Base-by-base conservation (phyloP, 2,329 filamentous ascomycete species). In the Aspergillus terreus region DNA sequence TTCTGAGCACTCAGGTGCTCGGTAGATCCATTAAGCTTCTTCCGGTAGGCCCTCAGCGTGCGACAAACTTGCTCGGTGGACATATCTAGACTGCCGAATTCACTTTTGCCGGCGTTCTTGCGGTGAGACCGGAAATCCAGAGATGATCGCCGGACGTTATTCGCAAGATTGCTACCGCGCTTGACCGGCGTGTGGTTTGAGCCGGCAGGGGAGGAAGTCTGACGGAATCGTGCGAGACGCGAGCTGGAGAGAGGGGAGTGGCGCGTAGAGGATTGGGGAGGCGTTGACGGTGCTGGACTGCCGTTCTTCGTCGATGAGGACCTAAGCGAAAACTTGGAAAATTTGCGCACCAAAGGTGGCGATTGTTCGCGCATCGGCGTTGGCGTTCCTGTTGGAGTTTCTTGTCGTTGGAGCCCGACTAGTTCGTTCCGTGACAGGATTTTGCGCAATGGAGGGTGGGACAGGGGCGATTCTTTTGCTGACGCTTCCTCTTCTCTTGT, bases 381-480 rank as follows among this genome's bases (percentile, higher is more conserved):
- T 12, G 73, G 69, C 4, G 71, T 74, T 14, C 67, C 65, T n/a
- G 69, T 61, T 4, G 76, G 71, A 19, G 68, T 70, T n/a, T 76
- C 74, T 15, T 76, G 73, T 48, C 77, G 74, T 56, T 81, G 78
- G 48, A 95, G 92, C 54, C 92, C 89, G 7, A 90, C 88, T 38
- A 97, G 76, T 63, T 97, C 92, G 0, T 87, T 86, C 61, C 88
- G 90, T 1, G 92, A 96, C 30, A 97, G 77, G 7, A 99, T 88
- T 50, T 89, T 87, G 48, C 94, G 82, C 32, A 97, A 74, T 4
- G 92, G 92, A 33, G 87, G 88, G 27, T 85, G 84, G 35, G 79
- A 77, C 1, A 82, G 76, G 2, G 81, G 75, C 17, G 72, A 64
- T 41, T 79, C 77, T 56, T 78, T 80, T 10, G 64, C 59, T n/a